These are phyloP conservation scores for Arthrobotrys sinensis DNA, from an alignment of 2,329 filamentous ascomycete species.

Conservation along the genomic window DNA sequence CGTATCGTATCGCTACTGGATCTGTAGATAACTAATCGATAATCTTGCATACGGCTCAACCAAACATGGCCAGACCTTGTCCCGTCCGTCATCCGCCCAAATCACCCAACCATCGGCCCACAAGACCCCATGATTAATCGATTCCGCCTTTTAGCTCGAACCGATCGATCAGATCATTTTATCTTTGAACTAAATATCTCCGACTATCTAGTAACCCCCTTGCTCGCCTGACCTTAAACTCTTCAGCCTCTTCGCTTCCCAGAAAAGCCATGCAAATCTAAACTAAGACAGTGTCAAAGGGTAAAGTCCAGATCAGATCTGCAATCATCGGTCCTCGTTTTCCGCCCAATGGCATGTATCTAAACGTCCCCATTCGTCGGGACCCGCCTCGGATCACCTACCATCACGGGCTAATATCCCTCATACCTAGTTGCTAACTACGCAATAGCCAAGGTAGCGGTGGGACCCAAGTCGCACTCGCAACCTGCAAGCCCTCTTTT, in stretches of 20 bases:
- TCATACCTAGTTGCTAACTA: constrained; percentile 23
- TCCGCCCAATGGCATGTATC: constrained; percentile 21
- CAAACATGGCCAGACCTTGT: constrained; percentile 29
- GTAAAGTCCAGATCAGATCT: constrained; percentile 22
- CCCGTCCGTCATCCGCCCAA: constrained; percentile 29
- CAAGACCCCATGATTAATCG: constrained; percentile 13
- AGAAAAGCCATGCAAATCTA: constrained; percentile 21
- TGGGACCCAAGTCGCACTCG: constrained; percentile 18
- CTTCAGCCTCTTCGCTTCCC: not conserved
- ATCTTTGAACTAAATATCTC: not conserved
- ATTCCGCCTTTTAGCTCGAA: constrained; percentile 1
- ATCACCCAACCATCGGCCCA: constrained; percentile 6
- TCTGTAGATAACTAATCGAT: constrained; percentile 28
- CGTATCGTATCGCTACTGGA: not conserved
- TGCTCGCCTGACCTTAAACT: constrained; percentile 34
- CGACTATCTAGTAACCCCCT: not conserved
- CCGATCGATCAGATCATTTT: constrained; percentile 1
- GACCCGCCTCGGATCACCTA: constrained; percentile 51
- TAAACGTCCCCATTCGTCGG: constrained; percentile 27
- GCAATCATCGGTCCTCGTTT: constrained; percentile 26
- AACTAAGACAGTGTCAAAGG: not conserved
- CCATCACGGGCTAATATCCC: constrained; percentile 41
- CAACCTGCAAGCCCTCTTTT: constrained; percentile 21
- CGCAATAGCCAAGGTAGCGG: not conserved
- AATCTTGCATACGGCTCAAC: constrained; percentile 23